Conservation (phyloP, 352 stramenopile genomes). For the Blastocystis sp. region DNA sequence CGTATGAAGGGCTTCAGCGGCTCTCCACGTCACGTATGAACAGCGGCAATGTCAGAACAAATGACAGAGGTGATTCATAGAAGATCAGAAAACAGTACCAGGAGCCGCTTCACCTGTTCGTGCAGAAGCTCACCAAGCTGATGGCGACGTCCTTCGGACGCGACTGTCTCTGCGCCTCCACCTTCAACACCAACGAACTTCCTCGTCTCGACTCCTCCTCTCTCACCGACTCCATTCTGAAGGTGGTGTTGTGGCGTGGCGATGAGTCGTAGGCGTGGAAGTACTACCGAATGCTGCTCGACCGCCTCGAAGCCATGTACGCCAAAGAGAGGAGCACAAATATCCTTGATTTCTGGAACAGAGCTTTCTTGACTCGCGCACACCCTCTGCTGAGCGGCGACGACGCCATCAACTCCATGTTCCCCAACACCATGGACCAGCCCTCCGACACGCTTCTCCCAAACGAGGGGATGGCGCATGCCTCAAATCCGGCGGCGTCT, state of each 20-base stretch:
- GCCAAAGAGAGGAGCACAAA: constrained; percentile 16
- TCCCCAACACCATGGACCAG: background rate
- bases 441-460: background rate
- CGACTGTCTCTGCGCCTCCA: constrained; percentile 8
- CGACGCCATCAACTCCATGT: background rate
- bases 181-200: background rate
- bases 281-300: constrained; percentile 56
- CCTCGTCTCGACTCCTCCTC: background rate
- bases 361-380: constrained; percentile 8
- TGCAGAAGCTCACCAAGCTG: background rate
- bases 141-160: constrained; percentile 41
- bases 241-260: background rate
- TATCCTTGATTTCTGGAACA: background rate
- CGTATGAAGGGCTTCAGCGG: constrained; percentile 41
- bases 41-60: background rate
- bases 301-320: constrained; percentile 46
- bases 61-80: background rate
- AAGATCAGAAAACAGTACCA: constrained; percentile 7
- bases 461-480: background rate
- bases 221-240: background rate
- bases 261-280: constrained; percentile 23
- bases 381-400: background rate
- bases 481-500: too few species aligned
- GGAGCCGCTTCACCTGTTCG: background rate
- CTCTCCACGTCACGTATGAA: background rate